Evolutionary conservation across 257 asterid species (phyloP), one percentile per base, ranked within the genome.

Genomic region (Verbena officinalis): DNA sequence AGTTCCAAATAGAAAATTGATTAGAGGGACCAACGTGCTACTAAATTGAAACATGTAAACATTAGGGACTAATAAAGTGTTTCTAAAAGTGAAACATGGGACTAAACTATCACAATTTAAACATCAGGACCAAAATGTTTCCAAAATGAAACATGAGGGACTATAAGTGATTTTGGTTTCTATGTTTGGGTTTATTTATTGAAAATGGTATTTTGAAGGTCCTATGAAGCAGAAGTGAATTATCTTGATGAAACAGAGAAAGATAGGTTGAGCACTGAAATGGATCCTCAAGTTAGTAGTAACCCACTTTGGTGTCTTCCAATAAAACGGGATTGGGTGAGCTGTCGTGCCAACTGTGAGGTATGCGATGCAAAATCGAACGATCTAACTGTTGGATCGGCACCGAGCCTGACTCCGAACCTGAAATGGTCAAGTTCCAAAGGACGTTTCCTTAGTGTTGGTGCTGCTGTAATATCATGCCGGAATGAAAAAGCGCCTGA

Each of bases 391-490:
- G 49, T 52, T 50, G 79, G 72, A 15, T 33, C 74, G 64, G 70
- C 71, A 57, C 79, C 82, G 22, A 77, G 75, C 71, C 65, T 69
- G 10, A 69, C 81, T 64, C 80, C 81, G 20, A 27, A 5, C n/a
- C 56, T 84, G 70, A 82, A 66, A 78, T 94, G 99, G 97, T 77
- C 80, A 59, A 90, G 49, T 66, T 78, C 87, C 30, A 83, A 72
- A 72, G 99, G 99, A 42, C 87, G 72, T 51, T 94, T 81, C 76
- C 85, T 87, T 34, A 88, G 97, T 67, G 83, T 88, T 33, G 97
- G 96, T 61, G 96, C 95, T 64, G 99, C 99, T 57, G 87, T 94
- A 15, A 94, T 90, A 65, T 90, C 99, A 67, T 90, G 97, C 84
- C 88, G 96, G 60, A 90, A 94, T 66, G 97, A 86, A 70, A 94